Evolutionary conservation across 2,329 filamentous ascomycete species (phyloP).

Genomic region (Colletotrichum gigasporum): DNA sequence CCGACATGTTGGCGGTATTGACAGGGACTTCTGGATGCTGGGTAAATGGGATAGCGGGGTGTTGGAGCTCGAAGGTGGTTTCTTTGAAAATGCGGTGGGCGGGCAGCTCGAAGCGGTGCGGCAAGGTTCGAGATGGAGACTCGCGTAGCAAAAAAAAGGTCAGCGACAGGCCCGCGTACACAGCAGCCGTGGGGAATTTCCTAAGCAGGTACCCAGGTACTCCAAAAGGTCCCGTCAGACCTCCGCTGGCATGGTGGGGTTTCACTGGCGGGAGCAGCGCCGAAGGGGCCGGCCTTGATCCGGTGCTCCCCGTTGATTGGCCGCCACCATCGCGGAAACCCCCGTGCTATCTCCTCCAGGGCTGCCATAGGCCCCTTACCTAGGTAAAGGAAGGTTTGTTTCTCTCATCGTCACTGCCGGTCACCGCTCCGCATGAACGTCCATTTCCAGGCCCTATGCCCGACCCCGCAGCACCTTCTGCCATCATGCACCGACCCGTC

Average conservation of each 20-base stretch:
- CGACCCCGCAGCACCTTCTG: not conserved
- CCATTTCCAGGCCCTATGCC: slow-evolving; percentile 2
- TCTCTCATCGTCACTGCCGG: not conserved
- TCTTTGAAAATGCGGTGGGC: not conserved
- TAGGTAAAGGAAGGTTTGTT: slow-evolving; percentile 11
- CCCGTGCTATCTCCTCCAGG: slow-evolving; percentile 1
- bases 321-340: not conserved
- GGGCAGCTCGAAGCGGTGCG: slow-evolving; percentile 1
- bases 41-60: not conserved
- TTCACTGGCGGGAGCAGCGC: slow-evolving; percentile 17
- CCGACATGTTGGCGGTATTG: slow-evolving; percentile 68
- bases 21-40: not conserved
- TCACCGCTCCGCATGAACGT: not conserved
- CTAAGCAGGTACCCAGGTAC: not conserved
- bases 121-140: not conserved
- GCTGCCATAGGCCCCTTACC: too few relatives aligned
- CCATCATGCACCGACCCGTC: too few relatives aligned
- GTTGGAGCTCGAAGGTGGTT: slow-evolving; percentile 3
- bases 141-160: slow-evolving; percentile 21
- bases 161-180: not conserved
- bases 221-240: not conserved
- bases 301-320: slow-evolving; percentile 10
- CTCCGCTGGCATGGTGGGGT: slow-evolving; percentile 9
- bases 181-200: not conserved
- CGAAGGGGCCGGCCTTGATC: slow-evolving; percentile 7